Evolutionary conservation across 2,329 filamentous ascomycete species (phyloP), one percentile per base, ranked within the genome.

Genomic region (Cladobotryum mycophilum): DNA sequence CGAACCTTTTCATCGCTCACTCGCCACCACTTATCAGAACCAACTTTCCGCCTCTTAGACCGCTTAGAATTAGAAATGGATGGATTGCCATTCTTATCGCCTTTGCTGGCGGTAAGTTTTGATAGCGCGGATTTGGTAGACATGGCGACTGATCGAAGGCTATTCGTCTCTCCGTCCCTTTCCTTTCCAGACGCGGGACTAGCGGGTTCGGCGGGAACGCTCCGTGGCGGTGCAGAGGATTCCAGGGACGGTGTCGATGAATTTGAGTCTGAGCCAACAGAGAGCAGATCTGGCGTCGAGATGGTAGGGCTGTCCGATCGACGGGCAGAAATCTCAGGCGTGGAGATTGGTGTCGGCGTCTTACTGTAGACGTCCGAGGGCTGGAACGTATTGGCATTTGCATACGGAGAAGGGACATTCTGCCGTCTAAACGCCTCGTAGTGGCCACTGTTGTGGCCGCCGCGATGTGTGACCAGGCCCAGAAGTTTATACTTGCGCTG

Each of bases 1-100:
- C 92, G 93, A 61, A 97, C 82, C 69, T 95, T 96, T 58, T 99
- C 93, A 66, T 99, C 93, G 57, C 91, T 96, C 58, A 99, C 95
- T 35, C 93, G 83, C 93, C 93, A 99, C 93, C 93, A 99, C 56
- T 68, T 83, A 62, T 95, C 86, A 41, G 78, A 79, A 12, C 73
- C 69, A 18, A 59, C 46, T 62, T 81, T 83, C 53, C 79, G 81
- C 58, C 80, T 83, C 56, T 74, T 80, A 35, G 76, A 66, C 48
- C 72, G 75, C 11, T 60, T 54, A 22, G 50, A 49, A 17, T n/a
- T n/a, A 11, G 36, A n/a, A 17, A 11, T n/a, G 3, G 36, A n/a
- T 8, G 55, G 55, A 20, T 49, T 44, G 51, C 56, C 52, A 54
- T 67, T 57, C 51, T 60, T 48, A 35, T 59, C 54, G 47, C 55